Percentiles rank a stretch among this genome's conserved stretches.
Conservation (phyloP, 495 filamentous ascomycete genomes). For the Parathielavia appendiculata region DNA sequence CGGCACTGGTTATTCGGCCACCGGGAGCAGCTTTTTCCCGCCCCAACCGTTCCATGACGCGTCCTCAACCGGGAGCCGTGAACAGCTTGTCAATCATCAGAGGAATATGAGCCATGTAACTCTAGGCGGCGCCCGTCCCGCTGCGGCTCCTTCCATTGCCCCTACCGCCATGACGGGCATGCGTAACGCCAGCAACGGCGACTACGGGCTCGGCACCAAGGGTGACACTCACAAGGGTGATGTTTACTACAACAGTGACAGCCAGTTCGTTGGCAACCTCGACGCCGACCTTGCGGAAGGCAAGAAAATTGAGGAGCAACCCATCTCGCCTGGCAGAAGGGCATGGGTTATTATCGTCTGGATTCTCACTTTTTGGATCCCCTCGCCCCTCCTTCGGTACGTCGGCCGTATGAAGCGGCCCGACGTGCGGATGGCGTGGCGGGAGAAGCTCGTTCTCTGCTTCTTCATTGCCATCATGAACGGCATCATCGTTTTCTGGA, state of each 20-base stretch:
- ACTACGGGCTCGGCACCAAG: conserved; percentile 81
- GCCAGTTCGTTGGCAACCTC: conserved; percentile 48
- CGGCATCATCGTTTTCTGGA: conserved; percentile 82
- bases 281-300: conserved; percentile 73
- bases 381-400: conserved; percentile 72
- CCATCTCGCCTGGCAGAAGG: conserved; percentile 57
- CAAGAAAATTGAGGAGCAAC: conserved; percentile 68
- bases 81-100: conserved; percentile 59
- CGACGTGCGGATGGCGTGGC: conserved; percentile 94
- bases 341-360: conserved; percentile 79
- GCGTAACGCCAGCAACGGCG: conserved; percentile 60
- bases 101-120: conserved; percentile 58
- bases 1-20: conserved; percentile 60
- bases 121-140: conserved; percentile 32
- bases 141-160: conserved; percentile 64
- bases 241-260: conserved; percentile 62
- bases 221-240: conserved; percentile 74
- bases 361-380: conserved; percentile 91
- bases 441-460: conserved; percentile 85
- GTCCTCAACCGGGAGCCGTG: conserved; percentile 60
- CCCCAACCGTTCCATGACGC: conserved; percentile 53
- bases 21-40: conserved; percentile 66
- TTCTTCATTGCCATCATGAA: conserved; percentile 80
- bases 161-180: conserved; percentile 63
- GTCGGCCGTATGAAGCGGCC: conserved; percentile 95